Base-by-base conservation (phyloP, 148 eudicot species). In the Rhododendron molle region DNA sequence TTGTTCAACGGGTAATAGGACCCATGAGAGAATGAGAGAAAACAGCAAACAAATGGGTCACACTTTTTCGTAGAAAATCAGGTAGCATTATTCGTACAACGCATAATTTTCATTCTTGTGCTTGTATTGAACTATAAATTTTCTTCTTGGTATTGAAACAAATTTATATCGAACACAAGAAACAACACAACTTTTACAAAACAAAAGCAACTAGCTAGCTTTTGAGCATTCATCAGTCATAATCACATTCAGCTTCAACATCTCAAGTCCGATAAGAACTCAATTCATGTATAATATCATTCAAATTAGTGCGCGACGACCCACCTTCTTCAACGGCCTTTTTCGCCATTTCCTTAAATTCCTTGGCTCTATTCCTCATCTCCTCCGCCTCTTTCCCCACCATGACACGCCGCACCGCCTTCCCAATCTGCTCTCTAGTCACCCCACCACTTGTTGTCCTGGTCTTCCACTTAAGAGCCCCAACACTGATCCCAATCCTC, bases 321-420 rank as follows among this genome's bases (percentile, higher is more conserved):
- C 93, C 93, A 0, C 90, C 94, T 83, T 87, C 85, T 36, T 84
- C 76, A 20, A 90, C 88, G 6, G 89, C 90, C 90, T 38, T 86
- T 73, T 85, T 84, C 6, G 95, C 95, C 93, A 65, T 62, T 36
- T 89, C 87, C 60, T 82, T 85, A 5, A 86, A 69, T 21, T 23
- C 77, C 71, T n/a, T 74, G 0, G 89, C 91, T 76, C 92, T 49
- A 4, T 46, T 54, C 78, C 88, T 88, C 83, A 89, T 89, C n/a
- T 85, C 86, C 86, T 86, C 82, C 21, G 89, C 93, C 83, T 90
- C 95, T 40, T 88, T 82, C 20, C 91, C 88, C 20, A 78, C 87
- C 88, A 90, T 83, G 0, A 89, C 20, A 50, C 14, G 21, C 58
- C 9, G 16, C 87, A 90, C 87, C 6, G 89, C 93, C 78, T 47